Base-by-base conservation (phyloP, 345 rosid species). In the Turritis glabra region DNA sequence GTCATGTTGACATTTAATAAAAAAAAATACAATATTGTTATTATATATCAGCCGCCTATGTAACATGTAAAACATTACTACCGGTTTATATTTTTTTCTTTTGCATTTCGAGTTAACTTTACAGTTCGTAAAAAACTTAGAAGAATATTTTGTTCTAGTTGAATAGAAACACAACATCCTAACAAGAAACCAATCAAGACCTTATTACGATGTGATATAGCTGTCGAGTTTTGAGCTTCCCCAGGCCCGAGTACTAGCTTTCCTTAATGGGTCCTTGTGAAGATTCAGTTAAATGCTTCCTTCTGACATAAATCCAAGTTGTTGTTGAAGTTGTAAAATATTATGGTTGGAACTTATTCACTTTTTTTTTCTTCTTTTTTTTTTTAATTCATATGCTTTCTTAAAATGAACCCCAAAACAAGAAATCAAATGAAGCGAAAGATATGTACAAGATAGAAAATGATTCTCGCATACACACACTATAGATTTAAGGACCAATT, bases 401-500 rank as follows among this genome's bases (percentile, higher is more conserved):
- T 54, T 10, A 15, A 10, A 8, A 54, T 15, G 23, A 17, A 62
- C 21, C 62, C n/a, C n/a, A 72, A 61, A 33, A 29, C 18, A 73
- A 53, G 14, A 21, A 46, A 8, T 33, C 17, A 14, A 52, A 64
- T 12, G 19, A 73, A 32, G 17, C 0, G 1, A 37, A 37, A 11
- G 40, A 35, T 37, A 11, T 30, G 7, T 55, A 66, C 40, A 54
- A 21, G 29, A 32, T 3, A 30, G 29, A 32, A 2, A 30, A 25
- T 29, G 43, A 58, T 57, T n/a, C 25, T 19, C n/a, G 40, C 23
- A 35, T 55, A 9, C 23, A 43, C 19, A 25, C 19, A 23, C 38
- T 4, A 11, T n/a, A 56, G 27, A 73, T 44, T 17, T 55, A 33
- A 44, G 41, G 71, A 73, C 54, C 44, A 54, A 41, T 32, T 9